A percentile compares a stretch with the other conserved stretches of the same genome.
Evolutionary conservation across 2,329 filamentous ascomycete species (phyloP).

Genomic region (Fusarium phyllophilum): DNA sequence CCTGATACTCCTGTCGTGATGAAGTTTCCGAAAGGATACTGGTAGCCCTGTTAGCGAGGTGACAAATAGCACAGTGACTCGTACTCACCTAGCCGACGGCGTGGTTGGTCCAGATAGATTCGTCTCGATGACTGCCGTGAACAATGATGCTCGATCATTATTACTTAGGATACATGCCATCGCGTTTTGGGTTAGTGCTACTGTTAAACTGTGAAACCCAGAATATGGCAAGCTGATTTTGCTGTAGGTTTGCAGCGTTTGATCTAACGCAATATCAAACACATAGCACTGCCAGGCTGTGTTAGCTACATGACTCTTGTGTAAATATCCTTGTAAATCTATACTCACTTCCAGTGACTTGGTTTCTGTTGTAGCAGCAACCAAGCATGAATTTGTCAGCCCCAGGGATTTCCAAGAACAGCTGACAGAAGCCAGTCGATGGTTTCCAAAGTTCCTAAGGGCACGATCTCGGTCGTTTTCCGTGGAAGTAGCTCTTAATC

Average conservation of each 20-base stretch:
- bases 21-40: neutral
- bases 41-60: neutral
- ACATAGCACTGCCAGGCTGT: neutral
- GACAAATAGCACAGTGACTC: accelerated
- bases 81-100: neutral
- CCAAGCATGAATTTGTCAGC: neutral
- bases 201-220: neutral
- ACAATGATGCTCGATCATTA: neutral
- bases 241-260: neutral
- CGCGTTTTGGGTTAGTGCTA: neutral
- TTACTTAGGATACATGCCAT: neutral
- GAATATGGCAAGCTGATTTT: neutral
- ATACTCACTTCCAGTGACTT: neutral
- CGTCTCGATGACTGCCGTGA: neutral
- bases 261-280: neutral
- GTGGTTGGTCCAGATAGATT: neutral
- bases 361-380: neutral
- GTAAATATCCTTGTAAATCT: accelerated
- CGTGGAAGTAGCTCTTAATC: neutral
- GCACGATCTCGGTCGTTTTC: accelerated
- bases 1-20: neutral
- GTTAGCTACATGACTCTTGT: neutral
- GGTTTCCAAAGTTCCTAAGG: neutral
- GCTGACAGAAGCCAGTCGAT: neutral
- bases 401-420: neutral